These are phyloP conservation scores for Calycina herbarum DNA, from an alignment of 2,329 filamentous ascomycete genomes.

Conservation along the genomic window DNA sequence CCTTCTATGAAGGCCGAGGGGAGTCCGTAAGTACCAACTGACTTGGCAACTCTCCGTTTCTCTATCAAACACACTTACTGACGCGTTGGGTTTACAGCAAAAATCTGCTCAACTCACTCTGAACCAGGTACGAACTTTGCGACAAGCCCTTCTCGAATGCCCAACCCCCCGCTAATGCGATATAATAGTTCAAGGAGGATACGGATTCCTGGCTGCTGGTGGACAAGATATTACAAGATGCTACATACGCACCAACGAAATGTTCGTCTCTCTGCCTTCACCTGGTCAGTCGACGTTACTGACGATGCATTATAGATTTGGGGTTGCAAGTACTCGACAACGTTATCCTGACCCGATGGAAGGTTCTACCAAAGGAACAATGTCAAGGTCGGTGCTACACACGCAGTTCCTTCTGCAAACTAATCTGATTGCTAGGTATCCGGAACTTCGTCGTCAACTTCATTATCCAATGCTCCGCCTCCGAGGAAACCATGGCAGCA, in stretches of 20 bases:
- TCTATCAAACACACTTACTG: constrained; percentile 35
- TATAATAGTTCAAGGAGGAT: constrained; percentile 89
- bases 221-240: constrained; percentile 92
- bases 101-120: constrained; percentile 90
- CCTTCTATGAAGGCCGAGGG: constrained; percentile 96
- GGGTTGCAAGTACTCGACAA: constrained; percentile 95
- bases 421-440: constrained; percentile 63
- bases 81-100: constrained; percentile 65
- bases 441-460: constrained; percentile 99
- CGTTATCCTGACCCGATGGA: constrained; percentile 99
- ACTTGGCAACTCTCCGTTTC: constrained; percentile 10
- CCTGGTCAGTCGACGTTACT: constrained; percentile 14
- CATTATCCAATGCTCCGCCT: constrained; percentile 90
- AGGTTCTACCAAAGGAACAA: constrained; percentile 92
- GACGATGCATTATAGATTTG: constrained; percentile 61
- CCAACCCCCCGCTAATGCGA: constrained; percentile 26
- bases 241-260: constrained; percentile 93
- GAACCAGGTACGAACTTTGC: constrained; percentile 71
- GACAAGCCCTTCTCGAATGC: constrained; percentile 17
- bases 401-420: background rate
- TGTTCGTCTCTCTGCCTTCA: constrained; percentile 56
- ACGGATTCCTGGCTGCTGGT: constrained; percentile 97
- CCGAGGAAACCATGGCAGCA: constrained; percentile 81
- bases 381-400: constrained; percentile 68
- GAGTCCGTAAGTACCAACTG: constrained; percentile 67